phyloP scores from a whole-genome alignment of 2,329 filamentous ascomycete species.

The Cercospora beticola region DNA sequence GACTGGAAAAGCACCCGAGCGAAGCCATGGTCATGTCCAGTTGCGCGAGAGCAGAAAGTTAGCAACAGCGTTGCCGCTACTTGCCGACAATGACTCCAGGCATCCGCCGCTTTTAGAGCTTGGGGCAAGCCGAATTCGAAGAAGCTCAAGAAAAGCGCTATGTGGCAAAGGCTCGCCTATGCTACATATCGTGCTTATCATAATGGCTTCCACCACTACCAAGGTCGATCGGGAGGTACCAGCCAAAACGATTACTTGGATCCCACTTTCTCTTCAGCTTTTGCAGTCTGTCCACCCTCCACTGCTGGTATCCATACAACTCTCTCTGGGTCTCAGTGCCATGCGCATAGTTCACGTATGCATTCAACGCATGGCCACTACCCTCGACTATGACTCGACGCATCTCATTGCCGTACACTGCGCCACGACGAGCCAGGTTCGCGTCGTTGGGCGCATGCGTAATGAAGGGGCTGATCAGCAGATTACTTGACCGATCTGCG shows the following conservation, averaged over 20 bases:
- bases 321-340: slow-evolving; percentile 43
- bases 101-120: not conserved
- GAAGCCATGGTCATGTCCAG: not conserved
- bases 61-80: not conserved
- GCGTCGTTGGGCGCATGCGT: not conserved
- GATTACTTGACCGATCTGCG: not conserved
- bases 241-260: slow-evolving; percentile 32
- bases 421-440: not conserved
- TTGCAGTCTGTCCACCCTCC: slow-evolving; percentile 50
- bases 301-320: slow-evolving; percentile 53
- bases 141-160: not conserved
- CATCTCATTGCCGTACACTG: slow-evolving; percentile 10
- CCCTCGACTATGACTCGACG: not conserved
- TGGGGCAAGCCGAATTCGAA: not conserved
- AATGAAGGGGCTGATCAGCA: slow-evolving; percentile 1
- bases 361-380: slow-evolving; percentile 2
- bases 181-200: not conserved
- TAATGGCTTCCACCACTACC: not conserved
- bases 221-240: slow-evolving; percentile 8
- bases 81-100: not conserved
- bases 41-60: not conserved
- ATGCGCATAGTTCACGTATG: slow-evolving; percentile 50
- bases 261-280: slow-evolving; percentile 53
- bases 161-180: not conserved
- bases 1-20: not conserved